These are phyloP conservation scores for Beauveria medogensis DNA, from an alignment of 2,329 filamentous ascomycete species.

Conservation along the genomic window DNA sequence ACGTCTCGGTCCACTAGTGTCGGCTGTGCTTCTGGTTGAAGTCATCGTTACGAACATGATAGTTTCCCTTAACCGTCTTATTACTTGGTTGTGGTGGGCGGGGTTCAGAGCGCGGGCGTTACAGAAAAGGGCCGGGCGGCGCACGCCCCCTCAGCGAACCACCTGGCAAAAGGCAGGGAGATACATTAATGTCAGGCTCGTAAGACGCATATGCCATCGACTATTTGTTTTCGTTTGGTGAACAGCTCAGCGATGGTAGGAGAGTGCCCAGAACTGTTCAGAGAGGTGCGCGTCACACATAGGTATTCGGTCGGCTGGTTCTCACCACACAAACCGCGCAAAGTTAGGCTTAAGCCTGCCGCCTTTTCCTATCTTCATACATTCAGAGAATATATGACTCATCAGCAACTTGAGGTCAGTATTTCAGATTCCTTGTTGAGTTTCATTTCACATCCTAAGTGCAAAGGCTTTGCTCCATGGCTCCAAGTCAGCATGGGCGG, in stretches of 20 bases:
- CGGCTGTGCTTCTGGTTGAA: background rate
- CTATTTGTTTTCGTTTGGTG: background rate
- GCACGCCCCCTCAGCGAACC: background rate
- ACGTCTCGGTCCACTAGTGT: background rate
- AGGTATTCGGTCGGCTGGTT: too few species aligned
- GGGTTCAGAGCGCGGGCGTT: background rate
- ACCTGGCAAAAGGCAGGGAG: background rate
- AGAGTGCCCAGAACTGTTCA: background rate
- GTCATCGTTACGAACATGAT: background rate
- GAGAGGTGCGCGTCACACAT: too few species aligned
- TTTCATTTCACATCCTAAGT: background rate
- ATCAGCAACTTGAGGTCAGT: too few species aligned
- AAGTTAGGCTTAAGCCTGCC: too few species aligned
- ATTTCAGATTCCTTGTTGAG: background rate
- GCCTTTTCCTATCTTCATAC: too few species aligned
- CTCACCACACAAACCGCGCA: too few species aligned
- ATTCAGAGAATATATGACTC: too few species aligned
- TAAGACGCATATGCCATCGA: background rate
- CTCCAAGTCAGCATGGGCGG: background rate
- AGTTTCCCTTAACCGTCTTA: background rate
- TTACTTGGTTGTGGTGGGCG: background rate
- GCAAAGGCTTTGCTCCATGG: background rate
- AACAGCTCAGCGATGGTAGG: background rate
- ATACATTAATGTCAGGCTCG: background rate
- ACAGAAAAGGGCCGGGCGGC: constrained; percentile 1